Evolutionary conservation across 1,139 yeast genomes (phyloP).

Genomic region (Hyphopichia buzzinii): DNA sequence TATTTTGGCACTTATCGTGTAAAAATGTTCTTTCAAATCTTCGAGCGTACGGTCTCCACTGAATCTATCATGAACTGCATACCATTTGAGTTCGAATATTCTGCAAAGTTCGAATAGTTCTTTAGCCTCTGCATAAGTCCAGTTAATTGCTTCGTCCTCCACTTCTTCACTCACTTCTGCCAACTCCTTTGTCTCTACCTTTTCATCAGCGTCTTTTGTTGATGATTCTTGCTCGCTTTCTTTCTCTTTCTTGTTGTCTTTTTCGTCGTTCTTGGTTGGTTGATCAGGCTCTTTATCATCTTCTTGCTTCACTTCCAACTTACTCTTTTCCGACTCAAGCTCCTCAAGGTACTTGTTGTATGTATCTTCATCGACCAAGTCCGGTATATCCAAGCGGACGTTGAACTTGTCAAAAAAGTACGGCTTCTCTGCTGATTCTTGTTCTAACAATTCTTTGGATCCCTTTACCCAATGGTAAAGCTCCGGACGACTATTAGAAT

Average conservation of each 20-base stretch:
- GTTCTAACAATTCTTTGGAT: slow-evolving; percentile 47
- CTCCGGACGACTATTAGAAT: slow-evolving; percentile 43
- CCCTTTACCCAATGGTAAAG: slow-evolving; percentile 90
- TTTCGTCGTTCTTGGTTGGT: slow-evolving; percentile 2
- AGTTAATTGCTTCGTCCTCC: slow-evolving; percentile 20
- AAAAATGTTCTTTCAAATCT: slow-evolving; percentile 82
- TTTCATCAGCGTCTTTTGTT: slow-evolving; percentile 6
- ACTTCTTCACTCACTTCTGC: slow-evolving; percentile 5
- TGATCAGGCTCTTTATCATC: slow-evolving; percentile 7
- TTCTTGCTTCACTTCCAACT: slow-evolving; percentile 7
- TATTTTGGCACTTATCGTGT: slow-evolving; percentile 42
- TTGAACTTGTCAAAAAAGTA: slow-evolving; percentile 78
- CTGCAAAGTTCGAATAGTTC: slow-evolving; percentile 71
- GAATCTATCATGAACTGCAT: slow-evolving; percentile 76
- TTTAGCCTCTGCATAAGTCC: slow-evolving; percentile 79
- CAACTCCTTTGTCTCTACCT: slow-evolving; percentile 1
- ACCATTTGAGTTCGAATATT: slow-evolving; percentile 84
- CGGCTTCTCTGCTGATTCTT: slow-evolving; percentile 45
- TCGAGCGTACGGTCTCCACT: slow-evolving; percentile 47
- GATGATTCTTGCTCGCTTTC: slow-evolving; percentile 5
- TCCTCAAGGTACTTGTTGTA: slow-evolving; percentile 51
- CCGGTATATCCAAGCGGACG: slow-evolving; percentile 67
- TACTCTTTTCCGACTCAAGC: slow-evolving; percentile 25
- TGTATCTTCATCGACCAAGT: slow-evolving; percentile 62
- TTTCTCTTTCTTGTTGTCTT: slow-evolving; percentile 1